Base-by-base conservation (phyloP, 768 basidiomycete species). In the Trichaptum fuscoviolaceum region DNA sequence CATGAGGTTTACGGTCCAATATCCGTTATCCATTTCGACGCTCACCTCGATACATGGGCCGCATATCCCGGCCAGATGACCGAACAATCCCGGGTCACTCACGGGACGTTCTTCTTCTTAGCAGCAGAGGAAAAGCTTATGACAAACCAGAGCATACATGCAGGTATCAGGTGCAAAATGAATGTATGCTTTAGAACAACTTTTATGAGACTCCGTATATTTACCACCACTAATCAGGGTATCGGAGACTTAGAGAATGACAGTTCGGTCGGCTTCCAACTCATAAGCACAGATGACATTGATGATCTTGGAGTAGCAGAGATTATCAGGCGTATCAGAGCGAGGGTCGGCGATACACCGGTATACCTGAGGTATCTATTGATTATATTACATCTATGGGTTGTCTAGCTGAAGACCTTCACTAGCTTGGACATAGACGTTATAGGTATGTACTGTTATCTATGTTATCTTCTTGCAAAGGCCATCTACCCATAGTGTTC, bases 21-120 rank as follows among this genome's bases (percentile, higher is more conserved):
- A 65, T 88, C 88, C 36, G 89, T 92, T 59, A 91, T 94, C 60
- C 93, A 95, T 73, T 93, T 94, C 68, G 77, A 79, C 66, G 73
- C 77, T n/a, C 77, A 78, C 65, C 71, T 77, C 25, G 76, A 76
- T 68, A 77, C 77, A 15, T 77, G 73, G 75, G 62, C 27, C 36
- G 67, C 35, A 8, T 71, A 71, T 61, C 76, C 77, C 9, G 82
- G 79, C 20, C 81, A 73, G 20, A 70, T 75, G 52, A 84, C 84
- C 24, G 83, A 81, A 57, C 88, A 87, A 75, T 88, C 86, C 62
- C 87, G 81, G 67, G 79, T 93, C 57, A 95, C 87, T 0, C 94
- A 96, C 70, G 94, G 93, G 65, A 91, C 90, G 0, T 95, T 93
- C 80, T 96, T 95, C 79, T 85, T 87, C 75, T 74, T 91, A 42